Conservation (phyloP, 495 filamentous ascomycete species). For the Aspergillus diversus region DNA sequence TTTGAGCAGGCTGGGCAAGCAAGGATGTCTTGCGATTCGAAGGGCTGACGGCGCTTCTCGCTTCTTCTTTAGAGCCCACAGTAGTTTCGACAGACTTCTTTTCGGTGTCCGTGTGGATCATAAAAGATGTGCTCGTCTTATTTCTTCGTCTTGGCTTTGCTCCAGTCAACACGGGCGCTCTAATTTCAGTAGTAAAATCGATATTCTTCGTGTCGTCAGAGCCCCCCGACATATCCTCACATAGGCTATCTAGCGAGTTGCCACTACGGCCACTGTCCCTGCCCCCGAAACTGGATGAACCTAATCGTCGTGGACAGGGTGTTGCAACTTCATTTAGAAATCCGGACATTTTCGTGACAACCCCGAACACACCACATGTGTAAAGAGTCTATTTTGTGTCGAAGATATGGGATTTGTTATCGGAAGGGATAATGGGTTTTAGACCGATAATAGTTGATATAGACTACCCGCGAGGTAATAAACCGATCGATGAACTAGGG, state of each 20-base stretch:
- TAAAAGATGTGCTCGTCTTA: conserved; percentile 32
- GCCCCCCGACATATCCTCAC: conserved; percentile 25
- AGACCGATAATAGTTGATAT: background rate
- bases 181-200: conserved; percentile 45
- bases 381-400: background rate
- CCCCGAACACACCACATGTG: background rate
- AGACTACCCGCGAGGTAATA: background rate
- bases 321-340: conserved; percentile 32
- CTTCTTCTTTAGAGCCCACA: conserved; percentile 23
- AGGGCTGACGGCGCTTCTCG: conserved; percentile 6
- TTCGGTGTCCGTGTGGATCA: conserved; percentile 39
- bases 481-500: conserved; percentile 12
- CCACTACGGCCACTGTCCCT: conserved; percentile 21
- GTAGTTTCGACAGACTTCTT: conserved; percentile 22
- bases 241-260: conserved; percentile 31
- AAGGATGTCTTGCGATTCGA: conserved; percentile 38
- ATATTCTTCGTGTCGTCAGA: conserved; percentile 39
- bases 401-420: background rate
- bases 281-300: conserved; percentile 21
- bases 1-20: conserved; percentile 47
- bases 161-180: conserved; percentile 31
- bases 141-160: conserved; percentile 38
- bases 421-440: background rate
- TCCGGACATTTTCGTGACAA: conserved; percentile 32
- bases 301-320: conserved; percentile 34